Evolutionary conservation across 2,329 filamentous ascomycete species (phyloP).

Genomic region (Passalora sequoiae): DNA sequence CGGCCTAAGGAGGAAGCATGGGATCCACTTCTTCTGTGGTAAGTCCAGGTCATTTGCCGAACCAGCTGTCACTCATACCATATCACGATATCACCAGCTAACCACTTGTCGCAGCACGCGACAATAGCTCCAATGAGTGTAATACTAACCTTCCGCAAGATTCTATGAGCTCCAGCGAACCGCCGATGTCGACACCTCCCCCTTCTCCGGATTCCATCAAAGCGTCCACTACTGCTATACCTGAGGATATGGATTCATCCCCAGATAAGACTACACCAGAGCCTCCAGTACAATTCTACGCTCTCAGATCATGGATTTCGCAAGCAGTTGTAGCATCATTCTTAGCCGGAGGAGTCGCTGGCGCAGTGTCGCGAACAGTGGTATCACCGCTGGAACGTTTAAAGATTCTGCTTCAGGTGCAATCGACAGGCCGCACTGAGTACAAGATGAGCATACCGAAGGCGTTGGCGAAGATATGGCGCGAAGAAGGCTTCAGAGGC

Average conservation of each 20-base stretch:
- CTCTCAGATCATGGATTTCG: conserved; percentile 47
- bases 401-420: conserved; percentile 96
- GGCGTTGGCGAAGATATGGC: conserved; percentile 91
- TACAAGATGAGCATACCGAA: conserved; percentile 90
- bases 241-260: conserved; percentile 5
- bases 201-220: conserved; percentile 1
- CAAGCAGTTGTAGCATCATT: conserved; percentile 89
- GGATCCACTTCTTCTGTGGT: too few relatives aligned
- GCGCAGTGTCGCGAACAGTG: conserved; percentile 94
- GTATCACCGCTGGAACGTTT: conserved; percentile 92
- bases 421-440: conserved; percentile 82
- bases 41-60: too few relatives aligned
- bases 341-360: conserved; percentile 86
- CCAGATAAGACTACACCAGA: not conserved
- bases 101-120: too few relatives aligned
- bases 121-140: conserved; percentile 9
- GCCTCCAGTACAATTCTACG: conserved; percentile 1
- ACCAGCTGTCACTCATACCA: too few relatives aligned
- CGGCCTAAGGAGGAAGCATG: too few relatives aligned
- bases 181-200: conserved; percentile 2
- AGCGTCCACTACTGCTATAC: not conserved
- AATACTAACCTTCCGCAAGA: conserved; percentile 3
- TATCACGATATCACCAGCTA: too few relatives aligned
- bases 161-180: conserved; percentile 7
- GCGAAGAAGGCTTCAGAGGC: conserved; percentile 90